Conservation (phyloP, 768 basidiomycete genomes). For the Rhodotorula sphaerocarpa region DNA sequence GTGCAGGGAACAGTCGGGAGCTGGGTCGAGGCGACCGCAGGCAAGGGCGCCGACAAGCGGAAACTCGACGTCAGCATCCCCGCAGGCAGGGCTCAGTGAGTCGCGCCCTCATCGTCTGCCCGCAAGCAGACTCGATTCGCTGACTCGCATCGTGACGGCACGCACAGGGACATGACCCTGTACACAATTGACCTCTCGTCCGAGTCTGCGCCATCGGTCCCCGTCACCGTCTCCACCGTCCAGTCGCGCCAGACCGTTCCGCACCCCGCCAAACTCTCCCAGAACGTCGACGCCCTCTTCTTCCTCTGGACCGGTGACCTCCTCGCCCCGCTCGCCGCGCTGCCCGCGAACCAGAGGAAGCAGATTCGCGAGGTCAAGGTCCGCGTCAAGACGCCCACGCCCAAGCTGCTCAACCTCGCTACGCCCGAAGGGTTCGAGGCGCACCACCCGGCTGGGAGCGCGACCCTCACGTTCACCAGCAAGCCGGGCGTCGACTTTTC, state of each 20-base stretch:
- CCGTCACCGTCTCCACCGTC: constrained; percentile 24
- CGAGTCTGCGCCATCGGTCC: not conserved
- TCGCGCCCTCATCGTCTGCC: not conserved
- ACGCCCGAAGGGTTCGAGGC: constrained; percentile 10
- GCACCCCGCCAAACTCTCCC: constrained; percentile 27
- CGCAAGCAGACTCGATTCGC: no score
- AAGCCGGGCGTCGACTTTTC: constrained; percentile 6
- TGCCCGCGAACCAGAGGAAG: not conserved
- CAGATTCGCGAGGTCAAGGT: constrained; percentile 28
- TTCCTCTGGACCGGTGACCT: constrained; percentile 37
- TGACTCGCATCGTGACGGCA: no score
- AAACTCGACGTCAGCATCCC: not conserved
- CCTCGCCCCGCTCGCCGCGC: constrained; percentile 25
- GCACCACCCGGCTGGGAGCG: constrained; percentile 12
- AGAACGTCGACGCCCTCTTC: constrained; percentile 32
- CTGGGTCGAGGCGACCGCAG: constrained; percentile 24
- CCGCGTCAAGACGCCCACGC: constrained; percentile 33
- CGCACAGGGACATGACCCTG: constrained; percentile 13
- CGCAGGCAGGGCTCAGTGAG: constrained; percentile 5
- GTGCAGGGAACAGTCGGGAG: constrained; percentile 35
- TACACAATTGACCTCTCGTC: constrained; percentile 18
- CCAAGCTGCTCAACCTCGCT: constrained; percentile 3
- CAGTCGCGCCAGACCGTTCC: constrained; percentile 11
- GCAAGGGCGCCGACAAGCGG: not conserved
- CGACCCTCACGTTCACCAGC: constrained; percentile 13